Base-by-base conservation (phyloP, 139 green algal genomes). In the Limnomonas spitsbergensis region DNA sequence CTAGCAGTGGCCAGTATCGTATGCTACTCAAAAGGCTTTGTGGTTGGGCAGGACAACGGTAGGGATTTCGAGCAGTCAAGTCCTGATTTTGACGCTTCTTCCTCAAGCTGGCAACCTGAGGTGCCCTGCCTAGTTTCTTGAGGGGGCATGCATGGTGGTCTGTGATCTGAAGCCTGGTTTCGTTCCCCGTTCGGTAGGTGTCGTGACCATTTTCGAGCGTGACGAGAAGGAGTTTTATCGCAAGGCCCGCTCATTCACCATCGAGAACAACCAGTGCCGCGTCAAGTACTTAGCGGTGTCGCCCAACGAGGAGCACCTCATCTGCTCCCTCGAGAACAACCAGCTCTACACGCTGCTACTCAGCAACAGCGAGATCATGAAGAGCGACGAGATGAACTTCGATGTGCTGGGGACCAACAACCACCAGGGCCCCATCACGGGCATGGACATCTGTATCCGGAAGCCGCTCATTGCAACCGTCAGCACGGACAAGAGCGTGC, bases 361-460 rank as follows among this genome's bases (percentile, higher is more conserved):
- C 61, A 80, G 79, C 67, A 93, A 92, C 81, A 74, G 83, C 9
- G 92, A 96, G 73, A 88, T 94, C 69, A 80, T 83, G 79, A 92
- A 94, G 82, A 66, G 83, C 9, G 90, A 96, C n/a, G 93, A 95
- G 74, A 92, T 92, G 83, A 91, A 91, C 79, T 94, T 94, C 81
- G 87, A 92, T 78, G 73, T 88, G 36, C 53, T 85, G 73, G 79
- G 81, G 53, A 83, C 82, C 29, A 79, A 79, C 76, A 87, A 85
- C 82, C 85, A 89, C 77, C 67, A 78, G 29, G 73, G 47, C 47
- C 73, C 73, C 47, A 39, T 78, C 73, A 78, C 73, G 9, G 92
- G 92, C 34, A 69, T 96, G 37, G 91, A 94, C 83, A 86, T 89
- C 69, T 97, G 93, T 73, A 78, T 94, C 34, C 84, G 93, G 9